Percentiles rank a stretch among this genome's conserved stretches.
Conservation (phyloP, 2,329 filamentous ascomycete genomes). For the Ophiocordyceps sinensis region DNA sequence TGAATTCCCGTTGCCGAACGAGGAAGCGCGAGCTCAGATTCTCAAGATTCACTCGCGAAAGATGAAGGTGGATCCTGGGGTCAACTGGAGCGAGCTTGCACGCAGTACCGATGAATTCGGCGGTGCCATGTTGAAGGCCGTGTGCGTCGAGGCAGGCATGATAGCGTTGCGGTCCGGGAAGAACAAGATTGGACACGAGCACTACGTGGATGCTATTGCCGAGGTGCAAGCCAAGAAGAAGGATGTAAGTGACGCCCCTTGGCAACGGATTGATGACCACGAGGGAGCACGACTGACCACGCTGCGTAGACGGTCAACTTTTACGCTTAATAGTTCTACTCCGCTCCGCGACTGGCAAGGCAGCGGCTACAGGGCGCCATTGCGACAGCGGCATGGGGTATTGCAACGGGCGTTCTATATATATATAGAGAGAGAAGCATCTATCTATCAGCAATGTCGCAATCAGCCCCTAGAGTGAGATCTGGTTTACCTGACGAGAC, state of each 20-base stretch:
- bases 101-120: slow-evolving; percentile 97
- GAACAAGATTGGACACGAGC: slow-evolving; percentile 93
- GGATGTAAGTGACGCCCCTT: slow-evolving; percentile 41
- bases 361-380: neutral
- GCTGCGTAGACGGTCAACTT: slow-evolving; percentile 38
- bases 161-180: slow-evolving; percentile 89
- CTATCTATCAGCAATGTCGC: too few relatives aligned
- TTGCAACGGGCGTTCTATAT: neutral
- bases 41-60: slow-evolving; percentile 94
- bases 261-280: neutral
- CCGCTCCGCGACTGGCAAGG: neutral
- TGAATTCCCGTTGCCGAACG: slow-evolving; percentile 94
- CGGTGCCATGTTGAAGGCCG: slow-evolving; percentile 92
- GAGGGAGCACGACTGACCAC: neutral
- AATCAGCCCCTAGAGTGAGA: too few relatives aligned
- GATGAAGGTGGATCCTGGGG: slow-evolving; percentile 85
- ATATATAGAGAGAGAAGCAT: too few relatives aligned
- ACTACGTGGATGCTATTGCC: slow-evolving; percentile 95
- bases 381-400: neutral
- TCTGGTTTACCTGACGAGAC: too few relatives aligned
- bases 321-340: slow-evolving; percentile 30
- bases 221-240: slow-evolving; percentile 97
- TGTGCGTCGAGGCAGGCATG: slow-evolving; percentile 98
- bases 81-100: slow-evolving; percentile 94
- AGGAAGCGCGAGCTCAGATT: slow-evolving; percentile 94